These are phyloP conservation scores for Lasiosphaeris hirsuta DNA, from an alignment of 495 filamentous ascomycete genomes.

Conservation along the genomic window DNA sequence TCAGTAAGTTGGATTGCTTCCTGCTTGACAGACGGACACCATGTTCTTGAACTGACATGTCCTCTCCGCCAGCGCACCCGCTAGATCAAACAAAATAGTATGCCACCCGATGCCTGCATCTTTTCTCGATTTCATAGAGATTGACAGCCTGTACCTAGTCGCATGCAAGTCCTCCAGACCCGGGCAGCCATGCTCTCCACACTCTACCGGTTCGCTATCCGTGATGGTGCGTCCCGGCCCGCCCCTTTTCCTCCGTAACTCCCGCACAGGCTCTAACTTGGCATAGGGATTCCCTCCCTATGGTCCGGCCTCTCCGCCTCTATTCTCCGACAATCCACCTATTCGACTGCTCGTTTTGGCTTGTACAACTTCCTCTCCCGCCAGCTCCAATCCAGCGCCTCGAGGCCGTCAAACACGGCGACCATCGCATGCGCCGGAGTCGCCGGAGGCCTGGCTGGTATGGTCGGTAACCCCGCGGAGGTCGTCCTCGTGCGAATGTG, in stretches of 20 bases:
- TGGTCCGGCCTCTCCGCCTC: conserved; percentile 41
- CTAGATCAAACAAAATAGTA: conserved; percentile 42
- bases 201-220: conserved; percentile 31
- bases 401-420: conserved; percentile 22
- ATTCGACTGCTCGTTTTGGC: conserved; percentile 39
- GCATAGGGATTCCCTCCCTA: conserved; percentile 30
- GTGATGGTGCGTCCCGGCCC: conserved; percentile 27
- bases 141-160: conserved; percentile 16
- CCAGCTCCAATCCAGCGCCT: conserved; percentile 19
- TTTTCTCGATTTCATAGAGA: background rate
- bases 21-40: background rate
- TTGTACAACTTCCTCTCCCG: conserved; percentile 32
- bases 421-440: conserved; percentile 34
- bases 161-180: conserved; percentile 38
- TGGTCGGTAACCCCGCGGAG: conserved; percentile 77
- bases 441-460: conserved; percentile 70
- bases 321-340: conserved; percentile 39
- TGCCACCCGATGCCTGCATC: background rate
- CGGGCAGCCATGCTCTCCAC: conserved; percentile 33
- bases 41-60: background rate
- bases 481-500: conserved; percentile 77
- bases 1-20: conserved; percentile 29
- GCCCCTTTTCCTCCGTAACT: background rate
- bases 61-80: conserved; percentile 29
- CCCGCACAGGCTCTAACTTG: background rate